phyloP scores from a whole-genome alignment of 768 basidiomycete genomes.

The Rhizopogon rudus region DNA sequence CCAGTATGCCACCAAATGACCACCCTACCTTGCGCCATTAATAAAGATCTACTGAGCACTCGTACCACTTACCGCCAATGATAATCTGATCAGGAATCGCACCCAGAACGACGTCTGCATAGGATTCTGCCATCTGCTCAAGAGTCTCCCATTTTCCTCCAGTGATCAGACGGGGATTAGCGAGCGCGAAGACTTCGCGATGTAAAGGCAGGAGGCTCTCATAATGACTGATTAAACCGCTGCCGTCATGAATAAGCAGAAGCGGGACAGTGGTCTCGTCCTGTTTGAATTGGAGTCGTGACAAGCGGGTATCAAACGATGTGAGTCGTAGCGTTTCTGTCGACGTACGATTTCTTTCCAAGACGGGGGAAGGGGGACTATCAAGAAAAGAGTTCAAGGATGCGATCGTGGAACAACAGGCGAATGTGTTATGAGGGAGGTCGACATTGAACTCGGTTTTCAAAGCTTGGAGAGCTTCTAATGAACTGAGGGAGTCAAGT shows the following conservation, averaged over 20 bases:
- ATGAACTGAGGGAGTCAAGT: constrained; percentile 59
- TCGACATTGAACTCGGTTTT: constrained; percentile 34
- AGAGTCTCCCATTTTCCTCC: constrained; percentile 44
- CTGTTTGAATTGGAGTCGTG: constrained; percentile 30
- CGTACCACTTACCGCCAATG: constrained; percentile 13
- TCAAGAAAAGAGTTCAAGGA: constrained; percentile 13
- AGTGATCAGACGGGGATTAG: constrained; percentile 46
- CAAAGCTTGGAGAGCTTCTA: constrained; percentile 52
- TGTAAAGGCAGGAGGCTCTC: constrained; percentile 40
- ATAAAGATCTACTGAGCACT: constrained; percentile 7
- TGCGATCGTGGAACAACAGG: constrained; percentile 31
- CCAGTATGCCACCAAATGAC: constrained; percentile 75
- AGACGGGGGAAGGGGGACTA: neutral
- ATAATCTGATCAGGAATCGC: constrained; percentile 1
- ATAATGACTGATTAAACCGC: constrained; percentile 53
- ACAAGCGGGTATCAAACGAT: neutral
- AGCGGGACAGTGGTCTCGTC: constrained; percentile 34
- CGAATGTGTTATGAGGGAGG: constrained; percentile 43
- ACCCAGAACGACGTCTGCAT: constrained; percentile 25
- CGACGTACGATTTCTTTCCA: neutral
- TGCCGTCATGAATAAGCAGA: constrained; percentile 71
- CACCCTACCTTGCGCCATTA: constrained; percentile 42
- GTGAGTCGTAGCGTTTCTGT: neutral
- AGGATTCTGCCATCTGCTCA: constrained; percentile 47
- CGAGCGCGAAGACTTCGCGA: constrained; percentile 56